Percentiles rank a stretch among this genome's conserved stretches.
Conservation (phyloP, 768 basidiomycete species). For the Solioccasus polychromus region DNA sequence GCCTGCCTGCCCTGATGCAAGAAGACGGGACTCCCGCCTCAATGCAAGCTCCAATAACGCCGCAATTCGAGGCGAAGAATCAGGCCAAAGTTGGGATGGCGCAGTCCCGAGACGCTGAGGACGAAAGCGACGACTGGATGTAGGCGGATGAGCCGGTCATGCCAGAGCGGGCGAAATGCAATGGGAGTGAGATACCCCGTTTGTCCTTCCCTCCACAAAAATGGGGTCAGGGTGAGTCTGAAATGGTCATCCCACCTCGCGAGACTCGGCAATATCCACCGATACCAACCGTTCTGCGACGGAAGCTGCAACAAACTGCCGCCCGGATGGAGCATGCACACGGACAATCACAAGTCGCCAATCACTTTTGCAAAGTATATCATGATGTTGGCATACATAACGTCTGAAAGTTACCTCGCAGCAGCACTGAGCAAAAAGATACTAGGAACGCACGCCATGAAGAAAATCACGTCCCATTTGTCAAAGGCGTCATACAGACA, state of each 20-base stretch:
- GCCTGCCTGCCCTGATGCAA: no score
- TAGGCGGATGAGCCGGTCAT: no score
- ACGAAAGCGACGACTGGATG: no score
- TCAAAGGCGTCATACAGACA: conserved; percentile 67
- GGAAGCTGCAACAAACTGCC: conserved; percentile 71
- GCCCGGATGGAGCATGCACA: conserved; percentile 83
- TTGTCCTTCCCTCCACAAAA: no score
- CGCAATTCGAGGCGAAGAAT: no score
- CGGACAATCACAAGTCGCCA: conserved; percentile 89
- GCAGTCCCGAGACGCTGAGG: no score
- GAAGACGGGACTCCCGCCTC: no score
- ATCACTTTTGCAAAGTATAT: conserved; percentile 97
- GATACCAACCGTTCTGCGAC: conserved; percentile 54
- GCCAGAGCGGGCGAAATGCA: no score
- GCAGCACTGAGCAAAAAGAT: conserved; percentile 50
- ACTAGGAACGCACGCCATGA: conserved; percentile 48
- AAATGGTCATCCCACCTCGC: conserved; percentile 67
- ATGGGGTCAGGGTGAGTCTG: no score
- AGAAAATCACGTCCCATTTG: conserved; percentile 75
- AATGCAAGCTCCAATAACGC: no score
- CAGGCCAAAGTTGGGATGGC: no score
- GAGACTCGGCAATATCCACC: conserved; percentile 78
- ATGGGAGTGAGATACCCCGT: no score
- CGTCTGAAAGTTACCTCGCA: conserved; percentile 79
- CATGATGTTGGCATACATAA: conserved; percentile 91